A percentile compares a stretch with the other conserved stretches of the same genome.
Conservation (phyloP, 2,329 filamentous ascomycete species). For the Fusarium chaquense region DNA sequence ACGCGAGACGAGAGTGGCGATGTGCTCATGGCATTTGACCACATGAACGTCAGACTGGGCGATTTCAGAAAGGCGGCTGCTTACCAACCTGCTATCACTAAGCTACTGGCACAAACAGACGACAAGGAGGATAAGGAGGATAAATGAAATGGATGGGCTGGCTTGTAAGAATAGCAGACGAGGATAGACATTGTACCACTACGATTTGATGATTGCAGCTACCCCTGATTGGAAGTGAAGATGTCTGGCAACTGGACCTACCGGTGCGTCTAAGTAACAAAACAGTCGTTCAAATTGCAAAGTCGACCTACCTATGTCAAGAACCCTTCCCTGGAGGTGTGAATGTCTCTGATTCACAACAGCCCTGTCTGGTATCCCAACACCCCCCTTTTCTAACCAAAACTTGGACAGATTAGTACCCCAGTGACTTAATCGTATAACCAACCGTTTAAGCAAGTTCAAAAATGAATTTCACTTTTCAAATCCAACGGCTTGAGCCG, state of each 20-base stretch:
- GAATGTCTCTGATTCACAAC: neutral
- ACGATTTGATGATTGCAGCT: neutral
- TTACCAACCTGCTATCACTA: conserved; percentile 44
- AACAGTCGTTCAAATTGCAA: neutral
- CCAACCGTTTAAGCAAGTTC: neutral
- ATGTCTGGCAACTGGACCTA: neutral
- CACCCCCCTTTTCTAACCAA: neutral
- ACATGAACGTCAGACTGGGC: conserved; percentile 78
- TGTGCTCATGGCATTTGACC: conserved; percentile 81
- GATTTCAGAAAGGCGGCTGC: conserved; percentile 74
- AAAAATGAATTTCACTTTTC: neutral
- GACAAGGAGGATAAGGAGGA: too few relatives aligned
- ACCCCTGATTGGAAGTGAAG: neutral
- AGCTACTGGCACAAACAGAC: conserved; percentile 31
- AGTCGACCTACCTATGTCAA: neutral
- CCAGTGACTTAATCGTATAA: too few relatives aligned
- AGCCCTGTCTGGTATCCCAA: neutral
- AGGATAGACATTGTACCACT: neutral
- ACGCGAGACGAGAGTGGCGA: conserved; percentile 54
- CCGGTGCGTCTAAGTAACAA: neutral
- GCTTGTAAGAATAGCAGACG: neutral
- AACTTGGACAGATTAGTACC: rapidly evolving
- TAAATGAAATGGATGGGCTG: neutral
- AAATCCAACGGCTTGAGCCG: neutral
- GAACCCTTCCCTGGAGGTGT: neutral